Conservation (phyloP, 164 flowering plant genomes). For the Vitis rupestris region DNA sequence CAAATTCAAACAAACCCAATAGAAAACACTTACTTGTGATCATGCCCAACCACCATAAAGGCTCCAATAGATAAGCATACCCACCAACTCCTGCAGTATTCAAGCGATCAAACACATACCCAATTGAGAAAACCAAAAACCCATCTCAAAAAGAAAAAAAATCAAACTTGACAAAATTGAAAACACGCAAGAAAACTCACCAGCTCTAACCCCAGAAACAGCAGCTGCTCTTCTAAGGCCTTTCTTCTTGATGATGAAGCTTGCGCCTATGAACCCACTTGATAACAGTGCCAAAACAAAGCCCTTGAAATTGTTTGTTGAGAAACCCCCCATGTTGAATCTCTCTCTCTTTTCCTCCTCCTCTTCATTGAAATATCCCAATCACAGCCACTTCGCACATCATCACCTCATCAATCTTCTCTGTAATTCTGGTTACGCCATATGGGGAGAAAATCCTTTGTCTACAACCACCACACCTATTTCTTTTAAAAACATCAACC, state of each 20-base stretch:
- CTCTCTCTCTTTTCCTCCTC: background rate
- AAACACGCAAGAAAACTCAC: conserved; percentile 25
- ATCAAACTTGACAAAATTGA: background rate
- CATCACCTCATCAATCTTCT: background rate
- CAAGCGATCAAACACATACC: conserved; percentile 14
- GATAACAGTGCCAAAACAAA: conserved; percentile 59
- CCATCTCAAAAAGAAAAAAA: conserved; percentile 7
- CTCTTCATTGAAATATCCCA: conserved; percentile 21
- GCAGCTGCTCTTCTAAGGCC: conserved; percentile 74
- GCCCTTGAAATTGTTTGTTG: conserved; percentile 61
- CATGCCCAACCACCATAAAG: conserved; percentile 92
- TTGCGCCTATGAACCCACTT: conserved; percentile 74
- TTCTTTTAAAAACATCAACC: too few species aligned
- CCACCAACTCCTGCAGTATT: conserved; percentile 70
- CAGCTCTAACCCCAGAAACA: conserved; percentile 77
- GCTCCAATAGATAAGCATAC: conserved; percentile 69
- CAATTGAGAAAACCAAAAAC: conserved; percentile 14
- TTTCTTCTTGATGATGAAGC: conserved; percentile 85
- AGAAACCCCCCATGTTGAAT: conserved; percentile 42
- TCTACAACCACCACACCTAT: too few species aligned
- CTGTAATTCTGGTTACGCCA: too few species aligned
- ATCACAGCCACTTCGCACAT: conserved; percentile 2
- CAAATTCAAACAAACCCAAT: too few species aligned
- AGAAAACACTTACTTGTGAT: conserved; percentile 54
- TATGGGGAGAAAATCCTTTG: too few species aligned